Percentiles rank a stretch among this genome's conserved stretches.
Evolutionary conservation across 2,329 filamentous ascomycete genomes (phyloP).

Genomic region (Scleromitrula shiraiana): DNA sequence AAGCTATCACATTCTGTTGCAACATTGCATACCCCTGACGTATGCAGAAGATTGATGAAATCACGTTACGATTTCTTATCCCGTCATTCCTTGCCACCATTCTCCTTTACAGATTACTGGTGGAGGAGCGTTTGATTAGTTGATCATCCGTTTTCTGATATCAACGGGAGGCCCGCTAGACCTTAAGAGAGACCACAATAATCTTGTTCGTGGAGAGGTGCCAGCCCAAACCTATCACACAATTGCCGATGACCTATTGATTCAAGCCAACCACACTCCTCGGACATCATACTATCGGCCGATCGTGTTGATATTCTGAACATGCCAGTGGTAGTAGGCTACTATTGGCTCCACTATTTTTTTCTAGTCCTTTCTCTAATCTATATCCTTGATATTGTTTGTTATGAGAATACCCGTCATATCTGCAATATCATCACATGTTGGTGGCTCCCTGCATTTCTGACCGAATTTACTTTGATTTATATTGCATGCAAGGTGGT

Average conservation of each 20-base stretch:
- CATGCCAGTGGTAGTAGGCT: neutral
- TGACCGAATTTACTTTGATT: neutral
- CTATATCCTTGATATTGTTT: constrained; percentile 9
- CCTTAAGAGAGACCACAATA: constrained; percentile 14
- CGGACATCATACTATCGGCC: neutral
- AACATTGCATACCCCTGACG: constrained; percentile 17
- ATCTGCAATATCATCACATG: constrained; percentile 11
- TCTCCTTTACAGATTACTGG: constrained; percentile 15
- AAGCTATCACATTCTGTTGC: constrained; percentile 7
- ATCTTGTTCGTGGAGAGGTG: constrained; percentile 13
- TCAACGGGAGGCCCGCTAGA: constrained; percentile 14
- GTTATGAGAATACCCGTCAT: constrained; percentile 4
- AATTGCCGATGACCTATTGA: constrained; percentile 17
- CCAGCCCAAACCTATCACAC: constrained; percentile 12
- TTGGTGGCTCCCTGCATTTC: constrained; percentile 6
- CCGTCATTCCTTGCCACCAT: constrained; percentile 17
- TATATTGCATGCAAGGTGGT: constrained; percentile 3
- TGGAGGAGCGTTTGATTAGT: constrained; percentile 11
- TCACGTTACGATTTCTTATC: constrained; percentile 27
- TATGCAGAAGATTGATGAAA: constrained; percentile 18
- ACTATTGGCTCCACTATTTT: constrained; percentile 1
- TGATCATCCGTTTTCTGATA: constrained; percentile 13
- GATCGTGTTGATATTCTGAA: neutral
- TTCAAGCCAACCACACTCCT: constrained; percentile 18
- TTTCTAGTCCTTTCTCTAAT: constrained; percentile 9